These are phyloP conservation scores for Diaporthe sp. DNA, from an alignment of 2,329 filamentous ascomycete species.

Conservation along the genomic window DNA sequence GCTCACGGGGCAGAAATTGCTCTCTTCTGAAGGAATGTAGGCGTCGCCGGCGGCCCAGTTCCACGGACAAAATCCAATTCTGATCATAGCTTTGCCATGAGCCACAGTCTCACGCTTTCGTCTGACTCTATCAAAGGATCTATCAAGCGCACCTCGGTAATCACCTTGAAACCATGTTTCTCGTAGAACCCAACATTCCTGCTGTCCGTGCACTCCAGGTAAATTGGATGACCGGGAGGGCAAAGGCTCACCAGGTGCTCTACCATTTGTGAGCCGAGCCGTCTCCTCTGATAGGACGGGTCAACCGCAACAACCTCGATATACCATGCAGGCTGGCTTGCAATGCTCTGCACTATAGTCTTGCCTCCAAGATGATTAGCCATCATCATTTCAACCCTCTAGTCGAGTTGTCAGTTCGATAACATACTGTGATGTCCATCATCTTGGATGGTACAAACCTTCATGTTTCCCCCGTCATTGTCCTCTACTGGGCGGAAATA, in stretches of 20 bases:
- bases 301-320: constrained; percentile 10
- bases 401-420: background rate
- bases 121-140: constrained; percentile 1
- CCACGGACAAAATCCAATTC: background rate
- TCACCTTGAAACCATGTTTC: constrained; percentile 1
- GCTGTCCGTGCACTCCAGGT: constrained; percentile 3
- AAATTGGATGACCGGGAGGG: background rate
- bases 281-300: constrained; percentile 1
- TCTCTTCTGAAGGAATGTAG: background rate
- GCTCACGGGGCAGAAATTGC: constrained; percentile 6
- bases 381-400: constrained; percentile 4
- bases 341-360: background rate
- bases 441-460: background rate
- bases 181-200: constrained; percentile 5
- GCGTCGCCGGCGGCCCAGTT: background rate
- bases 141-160: constrained; percentile 11
- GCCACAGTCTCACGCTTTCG: background rate
- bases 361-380: background rate
- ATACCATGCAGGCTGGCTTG: constrained; percentile 4
- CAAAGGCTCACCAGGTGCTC: constrained; percentile 6
- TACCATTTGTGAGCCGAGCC: constrained; percentile 9
- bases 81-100: constrained; percentile 15
- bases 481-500: background rate
- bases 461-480: background rate
- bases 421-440: too few species aligned